phyloP scores from a whole-genome alignment of 257 asterid genomes.

The Cinchona pubescens region DNA sequence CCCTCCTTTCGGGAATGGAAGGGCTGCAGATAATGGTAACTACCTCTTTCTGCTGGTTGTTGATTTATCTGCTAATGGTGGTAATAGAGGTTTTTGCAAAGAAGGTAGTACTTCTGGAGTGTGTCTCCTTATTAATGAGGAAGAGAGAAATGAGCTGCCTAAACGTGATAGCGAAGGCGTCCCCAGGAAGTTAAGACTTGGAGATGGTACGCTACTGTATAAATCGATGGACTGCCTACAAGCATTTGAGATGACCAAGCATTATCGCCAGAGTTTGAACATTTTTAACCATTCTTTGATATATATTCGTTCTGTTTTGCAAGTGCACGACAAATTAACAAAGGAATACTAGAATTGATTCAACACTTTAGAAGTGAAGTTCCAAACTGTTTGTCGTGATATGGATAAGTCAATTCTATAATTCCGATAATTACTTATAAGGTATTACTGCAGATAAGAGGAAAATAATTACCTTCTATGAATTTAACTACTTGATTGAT shows the following conservation, averaged over 20 bases:
- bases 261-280: constrained; percentile 8
- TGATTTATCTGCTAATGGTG: constrained; percentile 41
- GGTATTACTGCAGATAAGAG: not conserved
- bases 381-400: not conserved
- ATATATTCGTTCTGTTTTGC: not conserved
- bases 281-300: not conserved
- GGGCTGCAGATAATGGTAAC: constrained; percentile 59
- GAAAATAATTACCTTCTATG: not conserved
- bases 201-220: constrained; percentile 85
- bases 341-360: not conserved
- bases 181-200: constrained; percentile 73
- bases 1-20: constrained; percentile 62
- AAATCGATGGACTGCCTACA: constrained; percentile 87
- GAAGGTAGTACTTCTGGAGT: constrained; percentile 77
- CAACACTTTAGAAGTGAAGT: not conserved
- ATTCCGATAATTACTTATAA: not conserved
- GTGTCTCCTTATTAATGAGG: constrained; percentile 65
- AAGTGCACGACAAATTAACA: not conserved
- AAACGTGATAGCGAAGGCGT: constrained; percentile 59
- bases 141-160: constrained; percentile 71
- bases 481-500: not conserved
- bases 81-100: constrained; percentile 65
- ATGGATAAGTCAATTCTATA: not conserved
- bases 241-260: constrained; percentile 11
- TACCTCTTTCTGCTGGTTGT: constrained; percentile 47